Percentiles rank a stretch among this genome's conserved stretches.
Conservation (phyloP, 768 basidiomycete species). For the Tulasnella sp. region DNA sequence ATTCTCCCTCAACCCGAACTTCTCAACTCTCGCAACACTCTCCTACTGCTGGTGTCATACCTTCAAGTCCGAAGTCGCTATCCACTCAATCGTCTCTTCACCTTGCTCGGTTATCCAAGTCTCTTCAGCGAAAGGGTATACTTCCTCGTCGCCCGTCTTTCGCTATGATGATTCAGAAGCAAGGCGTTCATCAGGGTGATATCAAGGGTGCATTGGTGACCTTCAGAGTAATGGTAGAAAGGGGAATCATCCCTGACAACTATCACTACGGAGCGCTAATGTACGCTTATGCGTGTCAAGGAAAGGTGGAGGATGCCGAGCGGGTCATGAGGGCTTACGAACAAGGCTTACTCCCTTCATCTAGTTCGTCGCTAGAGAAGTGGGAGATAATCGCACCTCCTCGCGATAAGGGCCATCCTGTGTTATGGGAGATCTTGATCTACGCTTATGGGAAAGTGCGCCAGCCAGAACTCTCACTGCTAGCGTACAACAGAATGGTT, state of each 20-base stretch:
- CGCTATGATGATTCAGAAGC: conserved; percentile 48
- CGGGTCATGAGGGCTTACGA: conserved; percentile 36
- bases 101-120: background rate
- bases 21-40: background rate
- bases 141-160: conserved; percentile 36
- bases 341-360: conserved; percentile 37
- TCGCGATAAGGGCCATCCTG: background rate
- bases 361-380: background rate
- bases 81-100: background rate
- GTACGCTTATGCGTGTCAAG: conserved; percentile 50
- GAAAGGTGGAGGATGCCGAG: conserved; percentile 46
- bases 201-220: conserved; percentile 38
- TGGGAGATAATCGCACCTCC: background rate
- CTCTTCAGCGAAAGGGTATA: background rate
- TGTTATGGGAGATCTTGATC: conserved; percentile 69
- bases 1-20: too few relatives aligned
- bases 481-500: conserved; percentile 51
- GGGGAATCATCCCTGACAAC: conserved; percentile 56
- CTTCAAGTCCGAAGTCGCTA: background rate
- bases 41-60: background rate
- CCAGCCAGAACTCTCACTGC: conserved; percentile 39
- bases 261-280: conserved; percentile 66
- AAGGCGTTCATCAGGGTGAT: conserved; percentile 44
- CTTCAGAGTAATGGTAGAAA: conserved; percentile 46
- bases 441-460: conserved; percentile 52